phyloP scores from a whole-genome alignment of 768 basidiomycete genomes.

The Amanita polypyramis region DNA sequence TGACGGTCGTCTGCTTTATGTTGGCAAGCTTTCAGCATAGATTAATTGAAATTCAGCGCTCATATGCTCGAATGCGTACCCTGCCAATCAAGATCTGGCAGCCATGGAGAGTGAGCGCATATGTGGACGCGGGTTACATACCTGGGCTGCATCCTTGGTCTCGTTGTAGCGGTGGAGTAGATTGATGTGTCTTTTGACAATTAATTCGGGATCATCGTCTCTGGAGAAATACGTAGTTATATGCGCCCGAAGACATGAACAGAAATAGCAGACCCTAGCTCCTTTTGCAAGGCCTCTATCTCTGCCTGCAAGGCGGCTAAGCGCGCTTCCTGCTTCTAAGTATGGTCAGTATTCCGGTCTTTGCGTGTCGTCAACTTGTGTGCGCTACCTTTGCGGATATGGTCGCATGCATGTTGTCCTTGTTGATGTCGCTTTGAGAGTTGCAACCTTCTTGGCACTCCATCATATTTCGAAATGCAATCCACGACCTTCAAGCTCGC shows the following conservation, averaged over 20 bases:
- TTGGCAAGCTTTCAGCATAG: constrained; percentile 50
- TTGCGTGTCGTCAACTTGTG: neutral
- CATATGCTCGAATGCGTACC: constrained; percentile 26
- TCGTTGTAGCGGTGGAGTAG: constrained; percentile 72
- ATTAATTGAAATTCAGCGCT: constrained; percentile 8
- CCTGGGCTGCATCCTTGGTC: constrained; percentile 78
- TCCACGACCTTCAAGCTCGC: too few species aligned
- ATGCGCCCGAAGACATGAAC: constrained; percentile 1
- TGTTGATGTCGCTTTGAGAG: neutral
- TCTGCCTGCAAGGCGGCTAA: constrained; percentile 37
- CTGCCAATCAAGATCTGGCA: constrained; percentile 68
- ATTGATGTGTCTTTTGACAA: constrained; percentile 60
- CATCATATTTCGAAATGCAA: too few species aligned
- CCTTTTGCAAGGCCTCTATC: constrained; percentile 33
- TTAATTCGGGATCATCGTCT: constrained; percentile 40
- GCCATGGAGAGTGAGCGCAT: neutral
- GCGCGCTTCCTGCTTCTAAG: constrained; percentile 42
- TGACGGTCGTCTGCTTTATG: constrained; percentile 56
- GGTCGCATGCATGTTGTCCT: constrained; percentile 4
- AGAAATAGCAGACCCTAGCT: constrained; percentile 29
- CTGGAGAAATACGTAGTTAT: constrained; percentile 17
- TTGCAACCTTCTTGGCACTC: neutral
- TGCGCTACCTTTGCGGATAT: constrained; percentile 2
- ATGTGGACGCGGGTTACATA: constrained; percentile 13
- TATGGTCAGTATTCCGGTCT: neutral